phyloP scores from a whole-genome alignment of 148 eudicot genomes.

The Silene uniflora region DNA sequence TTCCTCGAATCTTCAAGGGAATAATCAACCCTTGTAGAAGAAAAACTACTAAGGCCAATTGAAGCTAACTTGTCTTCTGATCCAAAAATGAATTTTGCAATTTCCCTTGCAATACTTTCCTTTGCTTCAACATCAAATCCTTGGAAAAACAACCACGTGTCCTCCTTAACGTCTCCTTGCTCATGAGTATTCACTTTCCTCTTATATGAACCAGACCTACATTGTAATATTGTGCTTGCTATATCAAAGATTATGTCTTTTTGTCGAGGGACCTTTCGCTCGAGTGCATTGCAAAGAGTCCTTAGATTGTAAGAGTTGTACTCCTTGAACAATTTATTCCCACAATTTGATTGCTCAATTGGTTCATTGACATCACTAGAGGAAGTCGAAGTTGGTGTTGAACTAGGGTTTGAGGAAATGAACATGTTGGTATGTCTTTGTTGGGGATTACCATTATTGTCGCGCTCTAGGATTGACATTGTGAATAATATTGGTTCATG shows the following conservation, averaged over 20 bases:
- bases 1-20: constrained; percentile 49
- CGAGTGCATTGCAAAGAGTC: constrained; percentile 55
- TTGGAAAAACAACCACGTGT: constrained; percentile 80
- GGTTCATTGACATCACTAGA: constrained; percentile 59
- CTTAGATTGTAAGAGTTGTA: constrained; percentile 55
- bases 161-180: constrained; percentile 40
- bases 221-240: constrained; percentile 53
- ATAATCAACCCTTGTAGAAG: constrained; percentile 36
- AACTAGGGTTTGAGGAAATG: constrained; percentile 40
- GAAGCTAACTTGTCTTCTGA: constrained; percentile 47
- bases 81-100: constrained; percentile 69
- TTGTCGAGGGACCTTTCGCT: constrained; percentile 65
- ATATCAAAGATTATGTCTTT: constrained; percentile 59
- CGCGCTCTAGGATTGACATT: constrained; percentile 29
- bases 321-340: constrained; percentile 47
- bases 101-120: constrained; percentile 63
- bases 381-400: constrained; percentile 46
- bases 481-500: constrained; percentile 30
- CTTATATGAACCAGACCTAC: constrained; percentile 52
- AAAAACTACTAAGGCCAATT: constrained; percentile 54
- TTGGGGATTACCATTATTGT: constrained; percentile 14
- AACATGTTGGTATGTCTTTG: constrained; percentile 16
- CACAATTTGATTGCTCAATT: constrained; percentile 27
- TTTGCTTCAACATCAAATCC: constrained; percentile 62
- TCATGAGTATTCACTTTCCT: constrained; percentile 35